These are phyloP conservation scores for Friedmanniomyces endolithicus DNA, from an alignment of 495 filamentous ascomycete species.

Conservation along the genomic window DNA sequence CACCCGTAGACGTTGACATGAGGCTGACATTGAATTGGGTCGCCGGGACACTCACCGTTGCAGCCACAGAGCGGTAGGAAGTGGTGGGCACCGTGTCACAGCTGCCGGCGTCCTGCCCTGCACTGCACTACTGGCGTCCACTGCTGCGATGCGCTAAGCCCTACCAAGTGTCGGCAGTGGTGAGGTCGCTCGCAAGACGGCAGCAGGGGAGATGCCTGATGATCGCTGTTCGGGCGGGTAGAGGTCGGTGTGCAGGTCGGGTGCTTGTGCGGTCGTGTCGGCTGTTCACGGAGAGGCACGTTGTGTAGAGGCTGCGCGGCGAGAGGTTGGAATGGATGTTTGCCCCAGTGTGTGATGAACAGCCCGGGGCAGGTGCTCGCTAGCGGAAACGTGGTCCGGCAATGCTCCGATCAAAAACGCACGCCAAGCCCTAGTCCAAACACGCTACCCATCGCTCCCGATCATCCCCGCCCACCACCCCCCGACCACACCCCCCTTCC, in stretches of 20 bases:
- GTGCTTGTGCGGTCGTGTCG: not conserved
- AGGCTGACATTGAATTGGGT: slow-evolving; percentile 15
- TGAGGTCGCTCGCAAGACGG: not conserved
- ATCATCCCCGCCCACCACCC: not conserved
- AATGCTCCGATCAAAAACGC: not conserved
- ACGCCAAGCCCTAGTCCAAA: not conserved
- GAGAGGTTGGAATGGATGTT: no score
- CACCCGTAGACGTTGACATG: slow-evolving; percentile 6
- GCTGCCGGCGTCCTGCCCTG: not conserved
- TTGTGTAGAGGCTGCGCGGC: not conserved
- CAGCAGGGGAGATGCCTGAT: no score
- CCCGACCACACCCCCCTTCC: not conserved
- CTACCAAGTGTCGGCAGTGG: not conserved
- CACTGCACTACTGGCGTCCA: no score
- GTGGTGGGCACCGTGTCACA: slow-evolving; percentile 2
- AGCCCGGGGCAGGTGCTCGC: not conserved
- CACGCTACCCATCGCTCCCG: no score
- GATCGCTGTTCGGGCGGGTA: no score
- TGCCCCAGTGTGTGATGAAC: not conserved
- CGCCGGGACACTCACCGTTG: slow-evolving; percentile 4
- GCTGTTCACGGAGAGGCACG: not conserved
- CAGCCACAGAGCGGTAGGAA: slow-evolving; percentile 1
- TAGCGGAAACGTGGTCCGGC: not conserved
- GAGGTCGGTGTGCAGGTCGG: no score
- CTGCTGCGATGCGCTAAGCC: not conserved